Percentiles rank a stretch among this genome's conserved stretches.
Conservation (phyloP, 345 rosid genomes). For the Rhodomyrtus tomentosa region DNA sequence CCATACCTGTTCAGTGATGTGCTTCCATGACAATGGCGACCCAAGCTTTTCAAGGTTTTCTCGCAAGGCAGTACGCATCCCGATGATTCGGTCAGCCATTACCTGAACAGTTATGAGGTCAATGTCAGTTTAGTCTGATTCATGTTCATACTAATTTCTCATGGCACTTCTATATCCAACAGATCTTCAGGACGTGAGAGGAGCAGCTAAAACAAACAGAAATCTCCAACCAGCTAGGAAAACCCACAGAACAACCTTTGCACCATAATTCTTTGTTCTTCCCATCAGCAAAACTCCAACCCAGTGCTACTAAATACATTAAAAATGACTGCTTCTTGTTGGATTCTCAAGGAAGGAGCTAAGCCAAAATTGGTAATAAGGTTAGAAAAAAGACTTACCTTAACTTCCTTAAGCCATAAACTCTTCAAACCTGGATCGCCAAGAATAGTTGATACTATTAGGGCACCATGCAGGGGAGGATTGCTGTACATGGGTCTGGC, state of each 20-base stretch:
- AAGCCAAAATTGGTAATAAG: not conserved
- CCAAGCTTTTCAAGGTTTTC: slow-evolving; percentile 83
- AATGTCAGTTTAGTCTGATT: not conserved
- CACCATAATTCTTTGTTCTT: not conserved
- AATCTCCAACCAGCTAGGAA: not conserved
- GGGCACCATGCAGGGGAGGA: slow-evolving; percentile 90
- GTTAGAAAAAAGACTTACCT: slow-evolving; percentile 36
- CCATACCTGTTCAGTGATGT: slow-evolving; percentile 74
- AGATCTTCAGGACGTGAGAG: not conserved
- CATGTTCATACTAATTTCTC: not conserved
- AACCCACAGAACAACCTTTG: not conserved
- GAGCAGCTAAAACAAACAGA: not conserved
- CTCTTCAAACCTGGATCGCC: slow-evolving; percentile 68
- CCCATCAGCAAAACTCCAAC: not conserved
- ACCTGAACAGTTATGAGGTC: slow-evolving; percentile 14
- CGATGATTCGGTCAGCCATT: slow-evolving; percentile 96
- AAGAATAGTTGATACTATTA: slow-evolving; percentile 68
- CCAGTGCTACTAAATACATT: not conserved
- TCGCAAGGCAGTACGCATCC: slow-evolving; percentile 66
- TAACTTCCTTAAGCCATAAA: slow-evolving; percentile 85
- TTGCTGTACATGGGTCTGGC: slow-evolving; percentile 99
- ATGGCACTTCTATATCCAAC: not conserved
- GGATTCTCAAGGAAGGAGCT: not conserved
- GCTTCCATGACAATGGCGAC: slow-evolving; percentile 78
- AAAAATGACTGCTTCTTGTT: not conserved